Evolutionary conservation across 1,284 basidiomycete species (phyloP), one percentile per base, ranked within the genome.

Genomic region (Moniliella sp.): DNA sequence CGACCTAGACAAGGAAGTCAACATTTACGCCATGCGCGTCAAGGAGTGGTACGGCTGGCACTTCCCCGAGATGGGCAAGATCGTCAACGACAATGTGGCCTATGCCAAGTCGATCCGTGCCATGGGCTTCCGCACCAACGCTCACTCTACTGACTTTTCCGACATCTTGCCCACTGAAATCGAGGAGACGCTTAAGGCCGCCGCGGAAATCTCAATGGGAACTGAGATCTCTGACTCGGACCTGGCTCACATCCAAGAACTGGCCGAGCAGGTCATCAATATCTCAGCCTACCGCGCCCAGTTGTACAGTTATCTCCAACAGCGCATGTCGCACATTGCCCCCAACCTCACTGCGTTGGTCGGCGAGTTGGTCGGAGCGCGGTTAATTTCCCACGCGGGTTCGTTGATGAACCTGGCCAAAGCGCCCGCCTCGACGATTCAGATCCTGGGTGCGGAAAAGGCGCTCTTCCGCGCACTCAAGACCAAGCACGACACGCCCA

Each of bases 11-110:
- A 97, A 94, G 70, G 88, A 97, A 63, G 84, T 97, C 61, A 97
- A 97, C 68, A 75, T 88, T 15, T 94, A 97, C 62, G 78, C 84
- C 15, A 97, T 97, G 88, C 78, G 88, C 33, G 76, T 93, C 33
- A 71, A 88, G 48, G 88, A 97, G 63, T 97, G 91, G 91, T 97
- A 97, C 64, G 88, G 91, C n/a, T 97, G 91, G 69, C 91, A 97
- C 64, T 99, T 93, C 69, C 88, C 88, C 31, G 91, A 99, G 66
- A 77, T 97, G 44, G 74, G 91, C 66, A 78, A 73, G 53, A 69
- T 97, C 51, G 83, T 94, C 1, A 74, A 84, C 38, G 91, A 97
- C 65, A 91, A 91, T 62, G 76, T 88, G 62, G 76, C 79, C 56
- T 99, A 94, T 62, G 80, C 75, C 8, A 74, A 78, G 48, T 76